Conservation (phyloP, 768 basidiomycete species). For the Pulveroboletus sp. region DNA sequence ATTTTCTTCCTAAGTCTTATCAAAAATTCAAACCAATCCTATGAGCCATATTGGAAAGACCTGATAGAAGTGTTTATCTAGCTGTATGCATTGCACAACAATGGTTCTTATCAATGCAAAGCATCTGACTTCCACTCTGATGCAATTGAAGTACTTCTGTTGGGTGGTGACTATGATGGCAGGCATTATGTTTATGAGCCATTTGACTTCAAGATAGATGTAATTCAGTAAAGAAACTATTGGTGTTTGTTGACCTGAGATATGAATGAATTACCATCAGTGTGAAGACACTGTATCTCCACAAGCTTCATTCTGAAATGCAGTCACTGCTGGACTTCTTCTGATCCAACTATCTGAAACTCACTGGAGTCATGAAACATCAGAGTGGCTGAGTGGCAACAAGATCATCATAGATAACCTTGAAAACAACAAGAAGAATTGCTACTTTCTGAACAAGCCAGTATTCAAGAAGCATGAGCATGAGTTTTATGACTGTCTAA, state of each 20-base stretch:
- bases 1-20: not conserved
- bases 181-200: not conserved
- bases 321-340: not conserved
- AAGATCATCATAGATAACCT: not conserved
- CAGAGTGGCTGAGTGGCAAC: too few species aligned
- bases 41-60: not conserved
- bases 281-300: not conserved
- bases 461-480: not conserved
- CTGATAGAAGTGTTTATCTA: not conserved
- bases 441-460: not conserved
- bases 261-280: not conserved
- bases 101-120: conserved; percentile 1
- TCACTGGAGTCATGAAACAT: too few species aligned
- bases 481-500: not conserved
- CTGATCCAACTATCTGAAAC: too few species aligned
- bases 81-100: not conserved
- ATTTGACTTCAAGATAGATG: not conserved
- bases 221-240: not conserved
- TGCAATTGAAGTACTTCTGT: conserved; percentile 8
- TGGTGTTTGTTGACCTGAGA: not conserved
- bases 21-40: not conserved
- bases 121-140: not conserved
- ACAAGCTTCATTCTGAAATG: not conserved
- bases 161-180: not conserved
- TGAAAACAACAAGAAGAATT: not conserved